Evolutionary conservation across 352 stramenopile species (phyloP).

Genomic region (Globisporangium recalcitrans): DNA sequence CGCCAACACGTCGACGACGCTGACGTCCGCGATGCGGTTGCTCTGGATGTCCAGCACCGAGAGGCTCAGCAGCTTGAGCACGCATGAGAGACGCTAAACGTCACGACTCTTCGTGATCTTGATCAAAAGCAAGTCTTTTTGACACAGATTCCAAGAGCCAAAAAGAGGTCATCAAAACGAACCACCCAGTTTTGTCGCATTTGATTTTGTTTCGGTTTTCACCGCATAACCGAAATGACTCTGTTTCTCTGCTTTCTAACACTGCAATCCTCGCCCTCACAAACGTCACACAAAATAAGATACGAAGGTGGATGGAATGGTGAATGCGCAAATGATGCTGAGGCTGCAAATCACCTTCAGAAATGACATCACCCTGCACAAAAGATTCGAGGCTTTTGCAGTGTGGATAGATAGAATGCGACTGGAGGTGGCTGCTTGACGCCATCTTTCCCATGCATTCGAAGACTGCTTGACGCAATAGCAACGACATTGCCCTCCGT

Average conservation of each 20-base stretch:
- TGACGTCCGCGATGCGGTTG: slow-evolving; percentile 68
- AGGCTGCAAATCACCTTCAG: background rate
- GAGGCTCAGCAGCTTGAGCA: slow-evolving; percentile 60
- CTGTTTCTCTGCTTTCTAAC: background rate
- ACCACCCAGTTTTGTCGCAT: too few relatives aligned
- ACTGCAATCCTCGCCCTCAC: background rate
- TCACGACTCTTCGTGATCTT: background rate
- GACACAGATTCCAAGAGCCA: too few relatives aligned
- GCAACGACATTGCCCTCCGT: background rate
- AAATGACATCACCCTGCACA: background rate
- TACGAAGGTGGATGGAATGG: background rate
- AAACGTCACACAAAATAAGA: background rate
- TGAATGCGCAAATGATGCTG: background rate
- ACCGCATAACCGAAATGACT: slow-evolving; percentile 4
- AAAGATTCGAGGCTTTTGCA: background rate
- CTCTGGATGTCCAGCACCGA: slow-evolving; percentile 78
- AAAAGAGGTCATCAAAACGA: too few relatives aligned
- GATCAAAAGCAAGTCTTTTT: too few relatives aligned
- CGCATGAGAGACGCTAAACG: background rate
- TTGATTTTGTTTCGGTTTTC: too few relatives aligned
- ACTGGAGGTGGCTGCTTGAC: too few relatives aligned
- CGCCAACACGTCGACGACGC: slow-evolving; percentile 58
- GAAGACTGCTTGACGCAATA: background rate
- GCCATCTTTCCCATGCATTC: background rate
- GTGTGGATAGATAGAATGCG: too few relatives aligned